Evolutionary conservation across 2,329 filamentous ascomycete genomes (phyloP), one percentile per base, ranked within the genome.

Genomic region (Fusarium annulatum): DNA sequence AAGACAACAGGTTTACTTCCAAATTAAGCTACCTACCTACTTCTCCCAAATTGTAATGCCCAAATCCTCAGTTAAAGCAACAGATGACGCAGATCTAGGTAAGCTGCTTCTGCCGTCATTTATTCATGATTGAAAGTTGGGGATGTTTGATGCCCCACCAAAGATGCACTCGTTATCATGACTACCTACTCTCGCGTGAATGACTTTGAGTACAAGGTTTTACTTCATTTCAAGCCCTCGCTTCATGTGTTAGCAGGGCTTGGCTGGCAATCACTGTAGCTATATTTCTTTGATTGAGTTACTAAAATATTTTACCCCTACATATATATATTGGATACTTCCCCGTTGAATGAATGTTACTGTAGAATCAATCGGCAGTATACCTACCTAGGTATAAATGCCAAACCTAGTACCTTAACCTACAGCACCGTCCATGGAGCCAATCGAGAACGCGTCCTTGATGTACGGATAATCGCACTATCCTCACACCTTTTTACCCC

Each of bases 401-500:
- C 41, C 11, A 26, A 33, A 23, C 21, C n/a, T 9, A n/a, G 46
- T 49, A 51, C 26, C 45, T 30, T 30, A 28, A 48, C 45, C 19
- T 30, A 48, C 28, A 16, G 48, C 33, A 33, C 21, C 11, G 16
- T 46, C 45, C 18, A 21, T 23, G 30, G 48, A 34, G 9, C 21
- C 30, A 51, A 38, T n/a, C 15, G 23, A 61, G 23, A 57, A 55
- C 23, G 23, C 33, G 42, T 58, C 42, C 51, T 67, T 65, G 68
- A 67, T 77, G 64, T 72, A 30, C 30, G 30, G 30, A 30, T 30
- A 69, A 76, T 78, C 12, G 45, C 67, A 56, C 74, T 78, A 78
- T 51, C 53, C 39, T 49, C 76, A 78, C 76, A 57, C 76, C 76
- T 49, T 36, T 52, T 52, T 78, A 72, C 76, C 76, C 76, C 76